Percentiles rank a stretch among this genome's conserved stretches.
phyloP scores from a whole-genome alignment of 805 yeast genomes.

The Candida cerambycidarum region DNA sequence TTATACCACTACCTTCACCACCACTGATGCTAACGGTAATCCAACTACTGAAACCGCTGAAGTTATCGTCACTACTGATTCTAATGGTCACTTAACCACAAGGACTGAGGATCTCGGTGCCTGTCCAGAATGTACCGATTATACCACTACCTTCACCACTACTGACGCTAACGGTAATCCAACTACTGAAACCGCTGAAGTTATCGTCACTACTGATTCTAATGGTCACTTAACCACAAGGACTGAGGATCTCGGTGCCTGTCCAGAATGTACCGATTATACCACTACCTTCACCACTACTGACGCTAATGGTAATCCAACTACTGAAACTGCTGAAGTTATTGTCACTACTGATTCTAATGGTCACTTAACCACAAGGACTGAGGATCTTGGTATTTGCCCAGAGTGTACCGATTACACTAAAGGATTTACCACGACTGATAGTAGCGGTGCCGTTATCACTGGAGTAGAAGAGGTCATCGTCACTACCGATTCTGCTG shows the following conservation, averaged over 20 bases:
- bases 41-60: slow-evolving; percentile 15
- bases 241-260: slow-evolving; percentile 9
- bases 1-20: slow-evolving; percentile 16
- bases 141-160: slow-evolving; percentile 14
- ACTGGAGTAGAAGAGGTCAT: slow-evolving; percentile 16
- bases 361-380: slow-evolving; percentile 15
- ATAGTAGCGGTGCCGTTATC: slow-evolving; percentile 15
- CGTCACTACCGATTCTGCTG: slow-evolving; percentile 17
- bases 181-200: slow-evolving; percentile 15
- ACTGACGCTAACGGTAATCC: slow-evolving; percentile 10
- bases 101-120: slow-evolving; percentile 9
- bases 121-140: slow-evolving; percentile 15
- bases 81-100: slow-evolving; percentile 14
- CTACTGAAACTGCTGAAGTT: slow-evolving; percentile 17
- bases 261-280: slow-evolving; percentile 15
- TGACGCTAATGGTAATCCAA: slow-evolving; percentile 12
- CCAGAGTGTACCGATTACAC: slow-evolving; percentile 14
- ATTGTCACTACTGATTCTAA: slow-evolving; percentile 16
- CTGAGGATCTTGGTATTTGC: slow-evolving; percentile 10
- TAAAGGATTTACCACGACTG: slow-evolving; percentile 15
- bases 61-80: slow-evolving; percentile 15
- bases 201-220: slow-evolving; percentile 20
- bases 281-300: slow-evolving; percentile 18
- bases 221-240: slow-evolving; percentile 17
- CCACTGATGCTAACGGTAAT: slow-evolving; percentile 11